Conservation (phyloP, 177 flowering plant species). For the Vitis hybrid region DNA sequence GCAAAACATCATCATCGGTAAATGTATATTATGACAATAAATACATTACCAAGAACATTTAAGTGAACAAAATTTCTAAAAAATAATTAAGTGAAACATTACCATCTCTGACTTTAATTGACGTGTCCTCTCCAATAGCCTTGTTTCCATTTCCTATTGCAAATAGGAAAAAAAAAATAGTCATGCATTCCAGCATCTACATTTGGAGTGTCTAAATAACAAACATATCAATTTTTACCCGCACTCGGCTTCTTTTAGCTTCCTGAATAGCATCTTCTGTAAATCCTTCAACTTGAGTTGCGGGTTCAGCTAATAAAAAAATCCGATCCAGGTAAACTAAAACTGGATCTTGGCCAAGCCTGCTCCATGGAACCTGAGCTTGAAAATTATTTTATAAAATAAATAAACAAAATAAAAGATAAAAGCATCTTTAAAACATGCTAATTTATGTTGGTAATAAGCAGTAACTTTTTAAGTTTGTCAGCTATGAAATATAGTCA, state of each 20-base stretch:
- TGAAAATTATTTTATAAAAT: neutral
- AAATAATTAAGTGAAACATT: slow-evolving; percentile 14
- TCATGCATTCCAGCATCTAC: slow-evolving; percentile 6
- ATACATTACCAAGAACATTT: neutral
- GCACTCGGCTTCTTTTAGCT: slow-evolving; percentile 72
- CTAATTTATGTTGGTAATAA: neutral
- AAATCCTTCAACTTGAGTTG: slow-evolving; percentile 78
- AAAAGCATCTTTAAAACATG: slow-evolving; percentile 1
- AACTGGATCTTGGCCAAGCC: slow-evolving; percentile 99
- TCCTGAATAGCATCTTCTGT: slow-evolving; percentile 89
- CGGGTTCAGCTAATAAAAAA: slow-evolving; percentile 87
- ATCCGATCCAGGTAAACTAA: slow-evolving; percentile 85
- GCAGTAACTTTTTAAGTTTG: too few species aligned
- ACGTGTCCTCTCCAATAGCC: slow-evolving; percentile 70
- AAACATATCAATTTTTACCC: slow-evolving; percentile 45
- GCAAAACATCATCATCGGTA: neutral
- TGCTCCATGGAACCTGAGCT: slow-evolving; percentile 97
- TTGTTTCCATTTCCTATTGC: slow-evolving; percentile 84
- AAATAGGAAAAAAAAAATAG: slow-evolving; percentile 5
- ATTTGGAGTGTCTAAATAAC: neutral
- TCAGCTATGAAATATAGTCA: too few species aligned
- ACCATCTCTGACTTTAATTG: slow-evolving; percentile 76
- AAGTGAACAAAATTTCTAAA: neutral
- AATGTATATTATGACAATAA: neutral
- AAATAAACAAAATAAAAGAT: too few species aligned